Evolutionary conservation across 106 monocot species (phyloP).

Genomic region (Platanthera guangdongensis): DNA sequence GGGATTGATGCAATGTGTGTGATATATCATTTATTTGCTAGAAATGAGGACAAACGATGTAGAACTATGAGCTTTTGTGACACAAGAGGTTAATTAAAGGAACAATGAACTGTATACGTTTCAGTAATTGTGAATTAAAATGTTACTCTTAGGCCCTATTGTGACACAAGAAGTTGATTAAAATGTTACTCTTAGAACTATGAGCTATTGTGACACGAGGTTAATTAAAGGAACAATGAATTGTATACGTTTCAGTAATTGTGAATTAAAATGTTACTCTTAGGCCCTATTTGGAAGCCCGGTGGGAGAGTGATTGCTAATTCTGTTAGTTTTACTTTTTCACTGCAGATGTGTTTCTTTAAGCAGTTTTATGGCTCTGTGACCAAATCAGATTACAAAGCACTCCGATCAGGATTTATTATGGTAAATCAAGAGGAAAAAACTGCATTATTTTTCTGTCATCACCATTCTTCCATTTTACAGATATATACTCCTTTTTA

Average conservation of each 20-base stretch:
- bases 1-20: too few relatives aligned
- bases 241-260: too few relatives aligned
- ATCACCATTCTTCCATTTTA: not conserved
- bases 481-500: not conserved
- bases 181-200: too few relatives aligned
- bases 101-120: too few relatives aligned
- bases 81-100: too few relatives aligned
- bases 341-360: conserved; percentile 44
- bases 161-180: too few relatives aligned
- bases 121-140: not conserved
- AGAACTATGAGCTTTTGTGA: too few relatives aligned
- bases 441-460: not conserved
- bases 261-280: not conserved
- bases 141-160: not conserved
- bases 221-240: too few relatives aligned
- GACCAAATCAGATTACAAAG: conserved; percentile 47
- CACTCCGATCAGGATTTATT: conserved; percentile 50
- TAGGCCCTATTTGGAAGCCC: not conserved
- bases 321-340: conserved; percentile 5
- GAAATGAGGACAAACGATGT: too few relatives aligned
- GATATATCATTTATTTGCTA: too few relatives aligned
- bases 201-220: too few relatives aligned
- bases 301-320: too few relatives aligned
- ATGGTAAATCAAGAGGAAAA: conserved; percentile 16
- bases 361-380: conserved; percentile 57